Evolutionary conservation across 306 rosid genomes (phyloP), one percentile per base, ranked within the genome.

Genomic region (Quillaja saponaria): DNA sequence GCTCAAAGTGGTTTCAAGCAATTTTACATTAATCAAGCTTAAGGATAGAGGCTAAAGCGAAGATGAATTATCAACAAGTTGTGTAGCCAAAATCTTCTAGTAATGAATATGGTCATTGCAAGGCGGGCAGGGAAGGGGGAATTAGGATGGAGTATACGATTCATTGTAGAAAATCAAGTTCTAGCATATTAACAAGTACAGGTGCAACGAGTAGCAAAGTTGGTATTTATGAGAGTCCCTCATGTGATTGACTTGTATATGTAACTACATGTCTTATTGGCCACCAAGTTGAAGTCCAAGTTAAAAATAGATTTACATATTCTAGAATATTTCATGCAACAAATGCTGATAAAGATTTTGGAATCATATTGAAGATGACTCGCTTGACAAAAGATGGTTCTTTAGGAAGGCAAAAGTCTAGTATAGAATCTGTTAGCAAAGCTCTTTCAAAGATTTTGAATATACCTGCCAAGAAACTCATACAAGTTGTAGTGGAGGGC

Each of bases 201-300:
- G 85, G 77, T 60, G 61, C 76, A 69, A 57, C 61, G 76, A 89
- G 85, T 41, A 77, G 63, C 67, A 81, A 81, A 86, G 66, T 63
- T 17, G 85, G 78, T 58, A 61, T 73, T 78, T 55, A 64, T 76
- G 94, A 72, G 73, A 80, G 84, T 83, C 80, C 85, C 62, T 83
- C 95, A 6, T 81, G 58, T 46, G 99, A 92, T 67, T 87, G 94
- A 67, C 61, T 92, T 53, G 87, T 86, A 17, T 82, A 79, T 79
- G 49, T 88, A 67, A 76, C 84, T 34, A 61, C 95, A 41, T 84
- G 88, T 76, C 80, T 84, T 67, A 71, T 92, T 82, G 98, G 98
- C 67, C 88, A 88, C n/a, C 90, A 86, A 17, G 98, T 92, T 69
- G 94, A 92, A 55, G 98, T 82, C 68, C 98, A 84, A 82, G 87